These are phyloP conservation scores for Psilocybe sp. DNA, from an alignment of 768 basidiomycete genomes.

Conservation along the genomic window DNA sequence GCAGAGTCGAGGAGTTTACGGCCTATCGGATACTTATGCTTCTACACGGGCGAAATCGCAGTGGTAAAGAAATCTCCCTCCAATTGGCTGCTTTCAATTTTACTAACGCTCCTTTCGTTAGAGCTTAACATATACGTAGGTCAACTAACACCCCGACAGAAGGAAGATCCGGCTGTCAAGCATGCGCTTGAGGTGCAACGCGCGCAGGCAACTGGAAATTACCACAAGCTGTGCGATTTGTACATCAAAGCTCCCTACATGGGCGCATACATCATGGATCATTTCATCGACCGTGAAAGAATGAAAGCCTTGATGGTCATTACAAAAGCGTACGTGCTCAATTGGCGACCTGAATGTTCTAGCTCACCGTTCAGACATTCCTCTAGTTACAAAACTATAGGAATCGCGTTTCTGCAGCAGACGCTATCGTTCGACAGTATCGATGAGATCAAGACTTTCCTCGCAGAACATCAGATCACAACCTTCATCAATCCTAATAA, in stretches of 20 bases:
- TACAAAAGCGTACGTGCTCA: constrained; percentile 79
- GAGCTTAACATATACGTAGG: constrained; percentile 97
- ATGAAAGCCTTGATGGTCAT: constrained; percentile 84
- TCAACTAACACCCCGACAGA: constrained; percentile 94
- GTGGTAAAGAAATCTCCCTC: constrained; percentile 55
- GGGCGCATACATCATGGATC: constrained; percentile 99
- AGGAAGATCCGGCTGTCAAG: constrained; percentile 70
- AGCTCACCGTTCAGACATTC: constrained; percentile 1
- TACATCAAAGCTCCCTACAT: constrained; percentile 89
- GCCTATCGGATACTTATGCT: constrained; percentile 98
- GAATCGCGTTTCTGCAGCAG: constrained; percentile 72
- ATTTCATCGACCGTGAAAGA: constrained; percentile 92
- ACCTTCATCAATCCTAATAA: constrained; percentile 58
- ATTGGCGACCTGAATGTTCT: neutral
- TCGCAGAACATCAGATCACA: constrained; percentile 60
- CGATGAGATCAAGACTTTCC: constrained; percentile 63
- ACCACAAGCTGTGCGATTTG: constrained; percentile 85
- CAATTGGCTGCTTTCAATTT: neutral
- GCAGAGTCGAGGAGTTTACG: constrained; percentile 93
- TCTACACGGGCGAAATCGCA: constrained; percentile 88
- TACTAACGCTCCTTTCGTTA: constrained; percentile 27
- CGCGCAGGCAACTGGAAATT: constrained; percentile 89
- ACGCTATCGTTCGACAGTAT: constrained; percentile 83
- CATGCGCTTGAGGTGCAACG: constrained; percentile 91
- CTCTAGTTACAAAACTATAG: constrained; percentile 73